Evolutionary conservation across 2,329 filamentous ascomycete species (phyloP).

Genomic region (Penicillium crustosum): DNA sequence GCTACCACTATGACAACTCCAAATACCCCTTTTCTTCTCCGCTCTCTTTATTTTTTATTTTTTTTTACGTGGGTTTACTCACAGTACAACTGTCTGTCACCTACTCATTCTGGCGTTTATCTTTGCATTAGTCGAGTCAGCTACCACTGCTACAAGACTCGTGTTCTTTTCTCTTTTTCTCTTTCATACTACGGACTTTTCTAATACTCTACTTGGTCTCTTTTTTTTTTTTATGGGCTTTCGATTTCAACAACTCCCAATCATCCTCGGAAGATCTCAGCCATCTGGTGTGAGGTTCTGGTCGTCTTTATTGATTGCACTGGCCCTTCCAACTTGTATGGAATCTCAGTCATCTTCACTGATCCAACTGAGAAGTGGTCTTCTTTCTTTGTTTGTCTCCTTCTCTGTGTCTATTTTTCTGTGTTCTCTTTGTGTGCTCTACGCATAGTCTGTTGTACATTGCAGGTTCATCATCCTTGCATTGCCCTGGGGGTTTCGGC

Average conservation of each 20-base stretch:
- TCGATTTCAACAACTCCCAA: constrained; percentile 5
- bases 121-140: constrained; percentile 9
- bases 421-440: constrained; percentile 1
- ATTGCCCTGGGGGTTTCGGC: not conserved
- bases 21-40: constrained; percentile 10
- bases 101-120: constrained; percentile 8
- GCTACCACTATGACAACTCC: constrained; percentile 3
- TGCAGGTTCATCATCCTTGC: constrained; percentile 3
- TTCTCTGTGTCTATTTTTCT: constrained; percentile 3
- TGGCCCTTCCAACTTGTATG: constrained; percentile 14
- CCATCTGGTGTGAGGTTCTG: constrained; percentile 17
- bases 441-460: constrained; percentile 10
- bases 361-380: constrained; percentile 30
- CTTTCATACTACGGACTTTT: constrained; percentile 6
- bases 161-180: constrained; percentile 1
- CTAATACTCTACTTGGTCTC: constrained; percentile 10
- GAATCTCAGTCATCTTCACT: constrained; percentile 32
- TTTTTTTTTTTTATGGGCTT: not conserved
- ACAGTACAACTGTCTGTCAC: not conserved
- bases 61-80: not conserved
- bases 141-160: constrained; percentile 1
- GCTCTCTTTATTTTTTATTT: not conserved
- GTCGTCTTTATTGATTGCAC: constrained; percentile 42
- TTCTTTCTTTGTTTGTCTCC: constrained; percentile 5
- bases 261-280: not conserved